Evolutionary conservation across 176 grass and related monocot species (phyloP), one percentile per base, ranked within the genome.

Genomic region (Carex cristatella): DNA sequence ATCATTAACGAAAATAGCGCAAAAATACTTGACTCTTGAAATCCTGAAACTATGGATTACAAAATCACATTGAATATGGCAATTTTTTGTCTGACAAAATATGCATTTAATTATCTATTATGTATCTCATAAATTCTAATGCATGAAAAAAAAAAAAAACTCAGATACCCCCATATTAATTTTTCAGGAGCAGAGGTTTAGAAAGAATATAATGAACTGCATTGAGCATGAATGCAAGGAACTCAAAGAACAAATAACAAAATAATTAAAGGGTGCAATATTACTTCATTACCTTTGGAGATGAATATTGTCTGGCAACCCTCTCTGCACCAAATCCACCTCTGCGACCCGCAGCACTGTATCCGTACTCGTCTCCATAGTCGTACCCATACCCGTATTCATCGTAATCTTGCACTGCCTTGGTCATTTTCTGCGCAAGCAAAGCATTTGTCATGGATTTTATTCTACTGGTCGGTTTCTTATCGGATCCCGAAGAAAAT

Each of bases 361-460:
- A 62, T 51, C 54, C 73, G 30, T 19, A 27, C 23, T 23, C 30
- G 10, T 65, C 82, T 71, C 56, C 13, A 32, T 4, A 51, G 2
- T 88, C 80, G 15, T 81, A 71, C 27, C 85, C 88, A 5, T 80
- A 84, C 44, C 61, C 82, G 0, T 81, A 42, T 12, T 80, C 83
- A 1, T 32, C 37, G 53, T 78, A 69, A 32, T 84, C 84, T 4
- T 62, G 75, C 35, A 71, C 18, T 11, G 67, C 79, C 10, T 67
- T 73, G 74, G 86, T 87, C 95, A 94, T 98, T 84, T 79, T 86
- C 64, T 90, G 86, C 14, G 89, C 91, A 62, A 98, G 87, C 79
- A 91, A 88, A 11, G 81, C 84, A 40, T 88, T 90, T n/a, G 90
- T 83, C 74, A 91, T 87, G 85, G 88, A 81, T 76, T 90, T 85